Conservation (phyloP, 106 monocot species). For the Hemerocallis citrina region DNA sequence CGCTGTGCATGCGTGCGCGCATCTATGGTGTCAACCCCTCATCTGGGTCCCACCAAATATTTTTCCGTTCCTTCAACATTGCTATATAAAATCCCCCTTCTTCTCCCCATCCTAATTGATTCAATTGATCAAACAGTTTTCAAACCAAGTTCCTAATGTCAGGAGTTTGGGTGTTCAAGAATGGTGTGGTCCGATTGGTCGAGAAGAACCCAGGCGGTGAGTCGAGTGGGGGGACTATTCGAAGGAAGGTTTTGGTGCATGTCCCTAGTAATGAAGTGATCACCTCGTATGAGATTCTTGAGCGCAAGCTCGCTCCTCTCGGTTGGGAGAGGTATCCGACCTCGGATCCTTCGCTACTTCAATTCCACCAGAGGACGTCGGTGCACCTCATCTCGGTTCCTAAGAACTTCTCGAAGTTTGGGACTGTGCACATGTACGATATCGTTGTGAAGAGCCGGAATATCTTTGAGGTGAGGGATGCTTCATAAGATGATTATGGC, state of each 20-base stretch:
- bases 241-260: conserved; percentile 50
- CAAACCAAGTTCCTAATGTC: conserved; percentile 40
- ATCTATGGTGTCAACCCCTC: too few relatives aligned
- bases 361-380: conserved; percentile 53
- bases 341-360: conserved; percentile 29
- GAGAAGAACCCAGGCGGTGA: conserved; percentile 20
- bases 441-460: conserved; percentile 74
- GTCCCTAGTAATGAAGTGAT: conserved; percentile 45
- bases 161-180: conserved; percentile 63
- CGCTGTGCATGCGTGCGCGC: too few relatives aligned
- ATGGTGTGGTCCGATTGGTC: conserved; percentile 32
- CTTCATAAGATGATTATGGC: too few relatives aligned
- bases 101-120: too few relatives aligned
- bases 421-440: conserved; percentile 72
- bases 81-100: too few relatives aligned
- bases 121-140: too few relatives aligned
- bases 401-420: conserved; percentile 40
- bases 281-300: conserved; percentile 50
- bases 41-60: too few relatives aligned
- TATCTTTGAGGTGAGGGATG: conserved; percentile 65
- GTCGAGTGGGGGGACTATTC: background rate
- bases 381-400: conserved; percentile 73
- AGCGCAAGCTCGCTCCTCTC: conserved; percentile 28
- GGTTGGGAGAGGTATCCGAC: conserved; percentile 57
- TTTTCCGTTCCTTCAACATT: too few relatives aligned